Percentiles rank a stretch among this genome's conserved stretches.
phyloP scores from a whole-genome alignment of 2,329 filamentous ascomycete species.

The Curvularia hawaiiensis region DNA sequence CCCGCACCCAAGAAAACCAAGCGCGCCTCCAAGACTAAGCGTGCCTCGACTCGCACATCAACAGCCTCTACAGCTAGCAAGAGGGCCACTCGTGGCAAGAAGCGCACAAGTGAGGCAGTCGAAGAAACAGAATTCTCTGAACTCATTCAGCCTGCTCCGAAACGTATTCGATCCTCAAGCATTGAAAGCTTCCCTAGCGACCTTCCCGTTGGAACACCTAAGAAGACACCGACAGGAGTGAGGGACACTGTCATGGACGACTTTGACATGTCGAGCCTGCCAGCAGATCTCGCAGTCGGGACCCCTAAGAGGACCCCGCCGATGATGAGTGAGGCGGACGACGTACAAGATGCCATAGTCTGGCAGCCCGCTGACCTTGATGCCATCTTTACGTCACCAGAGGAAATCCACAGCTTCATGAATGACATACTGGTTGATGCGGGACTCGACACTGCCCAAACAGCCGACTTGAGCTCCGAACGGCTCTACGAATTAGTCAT shows the following conservation, averaged over 20 bases:
- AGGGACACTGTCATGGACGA: constrained; percentile 11
- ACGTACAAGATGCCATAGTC: constrained; percentile 38
- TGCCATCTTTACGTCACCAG: constrained; percentile 60
- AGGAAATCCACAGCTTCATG: constrained; percentile 26
- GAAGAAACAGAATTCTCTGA: constrained; percentile 12
- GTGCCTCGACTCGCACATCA: constrained; percentile 32
- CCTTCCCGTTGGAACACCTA: constrained; percentile 30
- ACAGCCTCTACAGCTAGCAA: constrained; percentile 21
- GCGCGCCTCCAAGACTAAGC: constrained; percentile 34
- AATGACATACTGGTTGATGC: constrained; percentile 38
- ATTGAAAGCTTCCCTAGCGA: constrained; percentile 30
- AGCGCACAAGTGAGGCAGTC: constrained; percentile 25
- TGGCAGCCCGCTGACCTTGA: constrained; percentile 84
- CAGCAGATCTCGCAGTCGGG: constrained; percentile 30
- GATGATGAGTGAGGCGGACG: constrained; percentile 22
- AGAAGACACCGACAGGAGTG: constrained; percentile 22
- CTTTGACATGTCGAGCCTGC: constrained; percentile 27
- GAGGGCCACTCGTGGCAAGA: constrained; percentile 24
- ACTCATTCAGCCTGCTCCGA: constrained; percentile 12
- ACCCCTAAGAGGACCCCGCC: constrained; percentile 45
- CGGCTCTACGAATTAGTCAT: constrained; percentile 58
- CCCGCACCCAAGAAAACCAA: constrained; percentile 35
- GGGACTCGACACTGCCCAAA: constrained; percentile 37
- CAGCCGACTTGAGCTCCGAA: constrained; percentile 25
- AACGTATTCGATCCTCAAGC: constrained; percentile 26